phyloP scores from a whole-genome alignment of 2,329 filamentous ascomycete species.

The Pseudocercospora crystallina region DNA sequence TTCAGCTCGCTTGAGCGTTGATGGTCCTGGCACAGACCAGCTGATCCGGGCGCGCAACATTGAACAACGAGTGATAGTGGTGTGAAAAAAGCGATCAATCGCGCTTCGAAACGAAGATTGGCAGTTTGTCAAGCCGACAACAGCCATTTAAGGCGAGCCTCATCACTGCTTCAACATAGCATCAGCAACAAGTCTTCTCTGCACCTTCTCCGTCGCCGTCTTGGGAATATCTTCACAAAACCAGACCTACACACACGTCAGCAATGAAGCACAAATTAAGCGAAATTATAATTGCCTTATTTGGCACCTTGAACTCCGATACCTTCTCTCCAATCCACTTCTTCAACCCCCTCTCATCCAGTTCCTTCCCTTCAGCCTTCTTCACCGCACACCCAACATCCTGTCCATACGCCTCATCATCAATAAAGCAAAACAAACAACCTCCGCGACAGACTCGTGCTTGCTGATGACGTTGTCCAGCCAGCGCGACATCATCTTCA shows the following conservation, averaged over 20 bases:
- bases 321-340: constrained; percentile 67
- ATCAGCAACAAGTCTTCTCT: constrained; percentile 78
- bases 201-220: constrained; percentile 83
- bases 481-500: constrained; percentile 72
- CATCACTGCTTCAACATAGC: constrained; percentile 71
- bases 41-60: too few species aligned
- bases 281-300: too few species aligned
- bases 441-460: constrained; percentile 70
- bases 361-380: constrained; percentile 62
- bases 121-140: too few species aligned
- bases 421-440: constrained; percentile 79
- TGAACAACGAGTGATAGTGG: too few species aligned
- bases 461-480: constrained; percentile 75
- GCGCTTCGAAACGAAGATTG: too few species aligned
- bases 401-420: constrained; percentile 79
- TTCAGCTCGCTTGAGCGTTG: too few species aligned
- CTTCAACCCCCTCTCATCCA: constrained; percentile 61
- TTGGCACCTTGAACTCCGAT: constrained; percentile 81
- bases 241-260: background rate
- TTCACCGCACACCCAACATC: constrained; percentile 76
- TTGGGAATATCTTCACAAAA: constrained; percentile 9
- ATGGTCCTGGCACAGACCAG: too few species aligned
- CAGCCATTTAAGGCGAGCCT: too few species aligned
- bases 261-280: constrained; percentile 54
- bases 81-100: too few species aligned